phyloP scores from a whole-genome alignment of 1,284 basidiomycete genomes.

The Laetiporus sulphureus region DNA sequence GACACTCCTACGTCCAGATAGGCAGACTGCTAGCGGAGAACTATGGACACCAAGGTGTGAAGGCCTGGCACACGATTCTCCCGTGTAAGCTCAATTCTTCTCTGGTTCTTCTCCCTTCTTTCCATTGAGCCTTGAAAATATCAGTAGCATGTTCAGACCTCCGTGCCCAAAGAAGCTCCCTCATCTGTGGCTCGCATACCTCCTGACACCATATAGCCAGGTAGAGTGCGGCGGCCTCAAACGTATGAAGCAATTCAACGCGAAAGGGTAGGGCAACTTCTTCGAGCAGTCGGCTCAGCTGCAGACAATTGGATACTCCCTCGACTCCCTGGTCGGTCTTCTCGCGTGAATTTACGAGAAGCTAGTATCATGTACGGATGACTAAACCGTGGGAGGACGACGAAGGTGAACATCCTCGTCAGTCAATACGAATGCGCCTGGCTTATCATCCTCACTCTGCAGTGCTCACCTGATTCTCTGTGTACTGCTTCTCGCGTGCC shows the following conservation, averaged over 20 bases:
- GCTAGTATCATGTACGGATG: slow-evolving; percentile 42
- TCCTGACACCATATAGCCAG: slow-evolving; percentile 24
- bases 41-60: slow-evolving; percentile 27
- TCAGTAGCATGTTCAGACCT: background rate
- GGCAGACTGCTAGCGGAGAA: slow-evolving; percentile 19
- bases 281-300: slow-evolving; percentile 27
- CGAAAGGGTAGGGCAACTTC: slow-evolving; percentile 25
- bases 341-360: slow-evolving; percentile 62
- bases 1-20: slow-evolving; percentile 20
- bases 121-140: no score
- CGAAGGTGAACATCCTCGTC: no score
- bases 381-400: slow-evolving; percentile 46
- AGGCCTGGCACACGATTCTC: slow-evolving; percentile 24
- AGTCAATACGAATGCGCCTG: no score
- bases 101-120: no score
- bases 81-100: slow-evolving; percentile 17
- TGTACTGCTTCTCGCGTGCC: slow-evolving; percentile 33
- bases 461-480: slow-evolving; percentile 35
- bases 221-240: slow-evolving; percentile 29
- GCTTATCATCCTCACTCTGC: background rate
- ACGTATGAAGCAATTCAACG: slow-evolving; percentile 12
- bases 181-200: slow-evolving; percentile 4
- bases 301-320: slow-evolving; percentile 35
- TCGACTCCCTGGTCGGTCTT: slow-evolving; percentile 54
- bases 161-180: background rate